Evolutionary conservation across 2,329 filamentous ascomycete species (phyloP).

Genomic region (Pestalotiopsis sp.): DNA sequence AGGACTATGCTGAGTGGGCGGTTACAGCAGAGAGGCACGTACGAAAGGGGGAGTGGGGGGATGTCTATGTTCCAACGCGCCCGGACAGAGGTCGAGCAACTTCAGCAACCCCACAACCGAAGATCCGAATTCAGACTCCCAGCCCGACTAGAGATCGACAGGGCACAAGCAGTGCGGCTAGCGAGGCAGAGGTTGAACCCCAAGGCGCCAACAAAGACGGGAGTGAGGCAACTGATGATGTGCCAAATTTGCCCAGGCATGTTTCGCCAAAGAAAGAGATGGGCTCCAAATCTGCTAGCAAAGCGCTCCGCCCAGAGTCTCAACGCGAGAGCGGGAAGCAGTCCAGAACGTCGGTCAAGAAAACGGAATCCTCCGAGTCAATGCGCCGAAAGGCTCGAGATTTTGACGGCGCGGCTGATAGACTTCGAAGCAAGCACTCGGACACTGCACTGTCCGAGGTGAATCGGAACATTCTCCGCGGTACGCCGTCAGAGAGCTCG

Average conservation of each 20-base stretch:
- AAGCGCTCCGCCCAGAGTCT: constrained; percentile 18
- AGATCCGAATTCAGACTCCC: constrained; percentile 29
- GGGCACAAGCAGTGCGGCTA: constrained; percentile 11
- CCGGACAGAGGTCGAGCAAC: background rate
- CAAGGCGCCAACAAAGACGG: constrained; percentile 20
- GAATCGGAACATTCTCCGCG: constrained; percentile 30
- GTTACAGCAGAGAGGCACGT: constrained; percentile 75
- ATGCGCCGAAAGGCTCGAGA: constrained; percentile 2
- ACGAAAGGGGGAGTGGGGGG: constrained; percentile 64
- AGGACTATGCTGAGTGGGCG: constrained; percentile 79
- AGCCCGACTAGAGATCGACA: constrained; percentile 25
- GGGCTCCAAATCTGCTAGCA: constrained; percentile 15
- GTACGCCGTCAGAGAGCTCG: constrained; percentile 20
- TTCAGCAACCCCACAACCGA: constrained; percentile 26
- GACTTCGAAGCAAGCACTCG: constrained; percentile 8
- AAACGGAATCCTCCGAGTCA: background rate
- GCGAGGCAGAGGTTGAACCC: constrained; percentile 19
- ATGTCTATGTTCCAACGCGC: constrained; percentile 8
- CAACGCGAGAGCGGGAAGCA: background rate
- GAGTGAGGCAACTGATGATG: constrained; percentile 11
- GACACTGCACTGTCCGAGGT: constrained; percentile 26
- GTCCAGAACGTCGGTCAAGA: background rate
- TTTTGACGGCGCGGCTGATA: constrained; percentile 23
- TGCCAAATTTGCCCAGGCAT: constrained; percentile 15
- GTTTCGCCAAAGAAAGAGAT: constrained; percentile 16